A percentile compares a stretch with the other conserved stretches of the same genome.
Conservation (phyloP, 2,329 filamentous ascomycete species). For the Gaeumannomyces sp. region DNA sequence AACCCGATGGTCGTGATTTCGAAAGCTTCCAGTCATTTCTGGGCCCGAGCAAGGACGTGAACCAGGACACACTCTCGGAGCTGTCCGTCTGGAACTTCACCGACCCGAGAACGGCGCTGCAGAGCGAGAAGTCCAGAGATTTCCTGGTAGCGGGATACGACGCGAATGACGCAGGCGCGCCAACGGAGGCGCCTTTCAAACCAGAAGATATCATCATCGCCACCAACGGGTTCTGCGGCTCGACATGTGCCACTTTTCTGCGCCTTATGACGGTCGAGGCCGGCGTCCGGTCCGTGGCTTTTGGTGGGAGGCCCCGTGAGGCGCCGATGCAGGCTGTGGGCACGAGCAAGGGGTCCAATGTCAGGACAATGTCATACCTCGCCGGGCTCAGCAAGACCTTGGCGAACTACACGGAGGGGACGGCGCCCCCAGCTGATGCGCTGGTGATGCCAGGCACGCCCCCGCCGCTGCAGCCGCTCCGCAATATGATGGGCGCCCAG, state of each 20-base stretch:
- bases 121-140: neutral
- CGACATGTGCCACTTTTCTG: slow-evolving; percentile 20
- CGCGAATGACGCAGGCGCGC: too few species aligned
- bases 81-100: neutral
- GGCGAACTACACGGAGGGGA: too few species aligned
- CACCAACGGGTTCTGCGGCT: slow-evolving; percentile 21
- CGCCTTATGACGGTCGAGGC: slow-evolving; percentile 20
- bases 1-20: too few species aligned
- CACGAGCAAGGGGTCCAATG: slow-evolving; percentile 47
- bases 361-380: neutral
- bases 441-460: neutral
- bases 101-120: slow-evolving; percentile 10
- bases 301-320: slow-evolving; percentile 51
- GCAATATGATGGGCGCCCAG: too few species aligned
- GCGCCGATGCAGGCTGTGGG: slow-evolving; percentile 55
- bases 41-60: neutral
- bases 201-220: slow-evolving; percentile 16
- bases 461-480: slow-evolving; percentile 11
- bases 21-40: neutral
- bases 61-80: neutral
- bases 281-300: slow-evolving; percentile 47
- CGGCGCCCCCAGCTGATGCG: neutral
- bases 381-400: too few species aligned
- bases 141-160: too few species aligned
- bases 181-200: neutral